A percentile compares a stretch with the other conserved stretches of the same genome.
phyloP scores from a whole-genome alignment of 495 filamentous ascomycete species.

The Penicillium paxilli region DNA sequence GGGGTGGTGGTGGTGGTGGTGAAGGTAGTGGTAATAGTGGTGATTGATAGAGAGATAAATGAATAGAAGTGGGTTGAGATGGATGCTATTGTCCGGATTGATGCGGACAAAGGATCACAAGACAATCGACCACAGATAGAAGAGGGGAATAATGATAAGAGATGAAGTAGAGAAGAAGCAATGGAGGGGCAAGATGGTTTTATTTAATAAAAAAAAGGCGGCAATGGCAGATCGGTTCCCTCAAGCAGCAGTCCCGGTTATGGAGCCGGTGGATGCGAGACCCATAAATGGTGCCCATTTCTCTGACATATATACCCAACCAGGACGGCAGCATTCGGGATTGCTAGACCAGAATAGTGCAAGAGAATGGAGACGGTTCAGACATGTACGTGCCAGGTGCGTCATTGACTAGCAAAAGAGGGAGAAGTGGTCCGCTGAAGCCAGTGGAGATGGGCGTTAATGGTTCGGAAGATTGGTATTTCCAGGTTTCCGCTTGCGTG shows the following conservation, averaged over 20 bases:
- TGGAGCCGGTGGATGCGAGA: slow-evolving; percentile 8
- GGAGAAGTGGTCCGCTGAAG: background rate
- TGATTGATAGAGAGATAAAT: background rate
- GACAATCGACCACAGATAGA: background rate
- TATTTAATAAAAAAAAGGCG: slow-evolving; percentile 2
- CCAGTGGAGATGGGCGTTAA: background rate
- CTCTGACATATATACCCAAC: slow-evolving; percentile 4
- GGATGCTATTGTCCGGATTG: background rate
- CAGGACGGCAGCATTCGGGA: slow-evolving; percentile 1
- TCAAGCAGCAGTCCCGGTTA: slow-evolving; percentile 13
- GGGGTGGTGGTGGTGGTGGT: slow-evolving; percentile 11
- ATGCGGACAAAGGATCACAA: slow-evolving; percentile 3
- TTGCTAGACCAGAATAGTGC: background rate
- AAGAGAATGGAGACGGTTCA: background rate
- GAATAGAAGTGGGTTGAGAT: background rate
- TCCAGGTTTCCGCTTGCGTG: background rate
- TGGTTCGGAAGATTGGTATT: background rate
- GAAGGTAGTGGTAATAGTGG: background rate
- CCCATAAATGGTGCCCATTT: slow-evolving; percentile 1
- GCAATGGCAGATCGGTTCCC: slow-evolving; percentile 15
- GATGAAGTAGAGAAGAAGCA: background rate
- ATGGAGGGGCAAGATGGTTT: slow-evolving; percentile 3
- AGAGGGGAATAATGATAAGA: background rate
- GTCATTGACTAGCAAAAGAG: background rate
- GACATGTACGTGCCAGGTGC: background rate